These are phyloP conservation scores for Colletotrichum kahawae DNA, from an alignment of 2,329 filamentous ascomycete genomes.

Conservation along the genomic window DNA sequence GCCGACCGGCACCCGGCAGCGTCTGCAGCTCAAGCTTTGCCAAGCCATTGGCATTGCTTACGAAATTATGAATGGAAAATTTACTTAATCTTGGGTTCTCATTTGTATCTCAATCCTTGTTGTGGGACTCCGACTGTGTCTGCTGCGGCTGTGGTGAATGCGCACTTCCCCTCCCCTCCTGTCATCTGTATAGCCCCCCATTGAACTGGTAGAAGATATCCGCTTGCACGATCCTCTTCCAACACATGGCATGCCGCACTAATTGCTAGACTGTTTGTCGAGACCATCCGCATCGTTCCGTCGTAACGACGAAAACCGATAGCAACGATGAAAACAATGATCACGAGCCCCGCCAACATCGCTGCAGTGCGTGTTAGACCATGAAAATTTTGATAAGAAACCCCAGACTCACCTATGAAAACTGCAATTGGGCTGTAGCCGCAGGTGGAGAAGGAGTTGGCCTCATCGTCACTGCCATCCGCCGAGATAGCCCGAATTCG, in stretches of 20 bases:
- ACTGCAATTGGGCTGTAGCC: constrained; percentile 30
- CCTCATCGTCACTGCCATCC: constrained; percentile 24
- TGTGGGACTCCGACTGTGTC: background rate
- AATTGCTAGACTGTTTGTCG: background rate
- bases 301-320: constrained; percentile 32
- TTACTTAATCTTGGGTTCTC: background rate
- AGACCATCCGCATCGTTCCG: constrained; percentile 32
- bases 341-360: constrained; percentile 11
- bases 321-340: constrained; percentile 20
- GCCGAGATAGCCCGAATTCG: constrained; percentile 34
- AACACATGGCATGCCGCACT: background rate
- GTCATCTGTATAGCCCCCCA: background rate
- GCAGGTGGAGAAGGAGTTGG: constrained; percentile 33
- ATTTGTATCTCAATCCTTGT: background rate
- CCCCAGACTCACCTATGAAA: background rate
- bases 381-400: background rate
- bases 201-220: background rate
- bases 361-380: constrained; percentile 12
- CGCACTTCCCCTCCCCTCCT: background rate
- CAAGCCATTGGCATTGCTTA: background rate
- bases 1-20: background rate
- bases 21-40: background rate
- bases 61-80: background rate
- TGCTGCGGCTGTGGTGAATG: background rate
- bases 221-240: background rate